These are phyloP conservation scores for Chlorella sorokiniana DNA, from an alignment of 139 green algal genomes.

Conservation along the genomic window DNA sequence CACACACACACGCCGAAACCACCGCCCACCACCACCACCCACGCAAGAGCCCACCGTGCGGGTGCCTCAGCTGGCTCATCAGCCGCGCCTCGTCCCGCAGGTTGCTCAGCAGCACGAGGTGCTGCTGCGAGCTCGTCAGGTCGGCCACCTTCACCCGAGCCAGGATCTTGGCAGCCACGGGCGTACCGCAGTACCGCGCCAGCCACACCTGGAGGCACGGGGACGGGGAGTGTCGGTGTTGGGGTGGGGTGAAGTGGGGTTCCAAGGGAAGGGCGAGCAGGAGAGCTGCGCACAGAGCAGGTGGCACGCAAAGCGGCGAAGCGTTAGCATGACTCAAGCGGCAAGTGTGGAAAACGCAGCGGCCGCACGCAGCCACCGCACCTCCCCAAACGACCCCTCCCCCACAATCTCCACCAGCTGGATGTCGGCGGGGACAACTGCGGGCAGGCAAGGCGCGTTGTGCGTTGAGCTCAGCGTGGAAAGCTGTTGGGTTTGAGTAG, in stretches of 20 bases:
- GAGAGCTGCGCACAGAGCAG: too few species aligned
- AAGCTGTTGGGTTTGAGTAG: too few species aligned
- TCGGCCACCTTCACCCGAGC: background rate
- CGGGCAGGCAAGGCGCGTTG: too few species aligned
- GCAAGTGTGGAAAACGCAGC: too few species aligned
- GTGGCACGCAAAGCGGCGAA: too few species aligned
- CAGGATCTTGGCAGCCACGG: conserved; percentile 10
- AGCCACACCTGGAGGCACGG: background rate
- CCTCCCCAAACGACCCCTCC: conserved; percentile 48
- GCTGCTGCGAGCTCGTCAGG: background rate
- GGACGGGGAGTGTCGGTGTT: too few species aligned
- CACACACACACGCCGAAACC: background rate
- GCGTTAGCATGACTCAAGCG: too few species aligned
- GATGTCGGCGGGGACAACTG: conserved; percentile 31
- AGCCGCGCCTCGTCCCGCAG: conserved; percentile 52
- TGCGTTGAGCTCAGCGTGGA: too few species aligned
- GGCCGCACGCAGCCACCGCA: too few species aligned
- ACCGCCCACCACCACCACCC: too few species aligned
- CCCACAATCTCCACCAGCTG: conserved; percentile 36
- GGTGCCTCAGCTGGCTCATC: conserved; percentile 54
- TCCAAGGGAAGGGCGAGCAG: background rate
- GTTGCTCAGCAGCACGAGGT: background rate
- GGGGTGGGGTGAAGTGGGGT: background rate
- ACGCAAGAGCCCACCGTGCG: conserved; percentile 37
- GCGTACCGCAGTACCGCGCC: background rate